These are phyloP conservation scores for Trametes cubensis DNA, from an alignment of 768 basidiomycete species.

Conservation along the genomic window DNA sequence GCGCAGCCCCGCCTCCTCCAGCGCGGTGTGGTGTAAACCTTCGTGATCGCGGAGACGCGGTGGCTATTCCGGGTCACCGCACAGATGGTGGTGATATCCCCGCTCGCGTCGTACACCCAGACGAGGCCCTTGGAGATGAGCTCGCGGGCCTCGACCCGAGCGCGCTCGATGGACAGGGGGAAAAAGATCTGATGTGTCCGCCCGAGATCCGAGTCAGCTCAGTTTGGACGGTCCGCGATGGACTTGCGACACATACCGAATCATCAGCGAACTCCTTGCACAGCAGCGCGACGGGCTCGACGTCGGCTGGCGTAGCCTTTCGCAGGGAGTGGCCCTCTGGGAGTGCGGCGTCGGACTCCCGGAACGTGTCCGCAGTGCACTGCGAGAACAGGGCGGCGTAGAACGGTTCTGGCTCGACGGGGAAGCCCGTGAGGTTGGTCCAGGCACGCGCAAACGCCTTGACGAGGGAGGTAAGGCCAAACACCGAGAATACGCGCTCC, in stretches of 20 bases:
- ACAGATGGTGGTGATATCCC: conserved; percentile 51
- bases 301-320: conserved; percentile 42
- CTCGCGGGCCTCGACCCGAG: conserved; percentile 47
- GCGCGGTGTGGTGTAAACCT: conserved; percentile 53
- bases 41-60: conserved; percentile 56
- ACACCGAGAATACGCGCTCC: conserved; percentile 54
- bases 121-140: conserved; percentile 52
- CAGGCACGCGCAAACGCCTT: conserved; percentile 48
- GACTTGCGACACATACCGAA: conserved; percentile 43
- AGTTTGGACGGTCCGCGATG: background rate
- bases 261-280: conserved; percentile 56
- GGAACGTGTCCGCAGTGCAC: conserved; percentile 45
- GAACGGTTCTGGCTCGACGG: conserved; percentile 46
- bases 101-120: conserved; percentile 52
- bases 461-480: conserved; percentile 46
- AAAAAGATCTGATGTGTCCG: conserved; percentile 45
- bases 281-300: conserved; percentile 44
- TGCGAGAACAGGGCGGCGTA: conserved; percentile 52
- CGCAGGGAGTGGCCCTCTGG: conserved; percentile 43
- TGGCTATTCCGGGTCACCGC: conserved; percentile 58
- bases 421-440: conserved; percentile 45
- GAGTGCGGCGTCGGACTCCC: conserved; percentile 28
- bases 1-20: conserved; percentile 54
- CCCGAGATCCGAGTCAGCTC: conserved; percentile 9
- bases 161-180: conserved; percentile 42